phyloP scores from a whole-genome alignment of 2,329 filamentous ascomycete genomes.

The Phaeomoniella chlamydospora region DNA sequence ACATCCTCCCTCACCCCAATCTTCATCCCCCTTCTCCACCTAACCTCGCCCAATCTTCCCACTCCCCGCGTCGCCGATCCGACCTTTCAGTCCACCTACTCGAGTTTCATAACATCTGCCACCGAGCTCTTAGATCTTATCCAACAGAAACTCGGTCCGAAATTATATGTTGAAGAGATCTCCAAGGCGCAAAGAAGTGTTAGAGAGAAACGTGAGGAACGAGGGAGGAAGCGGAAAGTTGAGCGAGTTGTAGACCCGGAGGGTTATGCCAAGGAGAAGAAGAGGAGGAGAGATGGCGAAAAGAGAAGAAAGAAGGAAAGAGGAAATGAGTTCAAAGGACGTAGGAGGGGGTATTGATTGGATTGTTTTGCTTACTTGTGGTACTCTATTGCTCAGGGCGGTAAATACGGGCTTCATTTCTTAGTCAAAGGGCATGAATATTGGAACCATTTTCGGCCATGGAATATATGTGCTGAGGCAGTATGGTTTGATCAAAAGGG shows the following conservation, averaged over 20 bases:
- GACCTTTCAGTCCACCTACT: conserved; percentile 53
- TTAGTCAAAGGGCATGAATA: too few relatives aligned
- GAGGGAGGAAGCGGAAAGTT: conserved; percentile 75
- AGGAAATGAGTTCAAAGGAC: conserved; percentile 55
- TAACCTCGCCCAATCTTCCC: conserved; percentile 68
- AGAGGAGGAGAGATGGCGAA: conserved; percentile 70
- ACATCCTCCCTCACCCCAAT: conserved; percentile 48
- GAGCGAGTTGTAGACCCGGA: conserved; percentile 76
- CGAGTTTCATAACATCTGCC: conserved; percentile 55
- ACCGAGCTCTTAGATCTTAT: conserved; percentile 68
- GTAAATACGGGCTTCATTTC: too few relatives aligned
- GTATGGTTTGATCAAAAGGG: too few relatives aligned
- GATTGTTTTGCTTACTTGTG: too few relatives aligned
- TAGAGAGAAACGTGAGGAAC: conserved; percentile 54
- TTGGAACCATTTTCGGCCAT: too few relatives aligned
- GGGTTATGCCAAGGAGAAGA: conserved; percentile 63
- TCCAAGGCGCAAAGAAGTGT: conserved; percentile 59
- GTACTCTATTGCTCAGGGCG: too few relatives aligned
- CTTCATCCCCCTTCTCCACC: conserved; percentile 58
- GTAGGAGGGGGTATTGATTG: conserved; percentile 58
- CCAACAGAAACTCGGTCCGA: conserved; percentile 71
- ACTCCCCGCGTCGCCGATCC: conserved; percentile 58
- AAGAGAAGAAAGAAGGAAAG: conserved; percentile 70
- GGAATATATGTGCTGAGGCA: too few relatives aligned
- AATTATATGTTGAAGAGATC: conserved; percentile 62